phyloP scores from a whole-genome alignment of 306 rosid genomes.

The Sindora glabra region DNA sequence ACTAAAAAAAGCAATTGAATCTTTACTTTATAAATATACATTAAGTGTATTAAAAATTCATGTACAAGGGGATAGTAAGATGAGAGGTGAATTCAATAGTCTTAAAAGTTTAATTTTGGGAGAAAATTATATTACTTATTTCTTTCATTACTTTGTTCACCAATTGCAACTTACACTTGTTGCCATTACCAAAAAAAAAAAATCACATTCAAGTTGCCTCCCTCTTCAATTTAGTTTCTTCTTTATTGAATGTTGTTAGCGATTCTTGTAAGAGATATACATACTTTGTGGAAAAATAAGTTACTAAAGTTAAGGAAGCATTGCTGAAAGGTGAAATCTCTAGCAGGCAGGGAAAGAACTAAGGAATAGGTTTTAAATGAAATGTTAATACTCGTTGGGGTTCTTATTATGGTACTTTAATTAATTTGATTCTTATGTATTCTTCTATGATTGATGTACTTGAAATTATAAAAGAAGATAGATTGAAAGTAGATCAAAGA shows the following conservation, averaged over 20 bases:
- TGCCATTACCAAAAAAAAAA: no score
- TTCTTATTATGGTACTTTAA: background rate
- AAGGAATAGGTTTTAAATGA: background rate
- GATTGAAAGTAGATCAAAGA: background rate
- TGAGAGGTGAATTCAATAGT: background rate
- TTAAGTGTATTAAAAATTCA: no score
- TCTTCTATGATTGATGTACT: background rate
- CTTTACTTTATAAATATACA: no score
- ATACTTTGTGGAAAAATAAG: background rate
- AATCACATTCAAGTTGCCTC: background rate
- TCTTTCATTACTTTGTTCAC: no score
- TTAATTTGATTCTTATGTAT: background rate
- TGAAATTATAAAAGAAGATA: background rate
- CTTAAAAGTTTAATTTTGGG: background rate
- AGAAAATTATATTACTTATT: no score
- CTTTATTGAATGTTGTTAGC: background rate
- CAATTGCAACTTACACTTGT: no score
- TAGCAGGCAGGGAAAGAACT: background rate
- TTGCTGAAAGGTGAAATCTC: background rate
- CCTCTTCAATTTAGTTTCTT: background rate
- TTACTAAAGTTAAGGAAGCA: background rate
- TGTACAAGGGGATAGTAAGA: no score
- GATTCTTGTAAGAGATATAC: background rate
- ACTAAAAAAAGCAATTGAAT: no score
- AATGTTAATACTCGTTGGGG: background rate